These are phyloP conservation scores for Scortechinia acanthostroma DNA, from an alignment of 2,329 filamentous ascomycete genomes.

Conservation along the genomic window DNA sequence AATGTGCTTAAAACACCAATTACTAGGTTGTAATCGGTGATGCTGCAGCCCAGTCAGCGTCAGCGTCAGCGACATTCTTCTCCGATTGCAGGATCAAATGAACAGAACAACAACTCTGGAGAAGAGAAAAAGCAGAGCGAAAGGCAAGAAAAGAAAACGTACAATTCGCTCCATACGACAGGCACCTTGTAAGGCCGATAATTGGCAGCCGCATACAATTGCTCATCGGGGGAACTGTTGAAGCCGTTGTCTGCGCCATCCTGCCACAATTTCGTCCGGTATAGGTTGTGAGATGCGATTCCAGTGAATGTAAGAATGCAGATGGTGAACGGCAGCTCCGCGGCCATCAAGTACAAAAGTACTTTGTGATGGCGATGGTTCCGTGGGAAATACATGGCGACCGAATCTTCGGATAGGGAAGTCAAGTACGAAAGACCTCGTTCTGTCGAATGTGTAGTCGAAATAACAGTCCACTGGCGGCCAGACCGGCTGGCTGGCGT, in stretches of 20 bases:
- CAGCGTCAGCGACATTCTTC: not conserved
- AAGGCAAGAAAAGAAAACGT: conserved; percentile 7
- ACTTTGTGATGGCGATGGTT: conserved; percentile 16
- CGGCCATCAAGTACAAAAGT: conserved; percentile 42
- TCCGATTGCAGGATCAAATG: too few relatives aligned
- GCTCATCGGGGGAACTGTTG: conserved; percentile 48
- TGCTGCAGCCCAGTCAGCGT: conserved; percentile 25
- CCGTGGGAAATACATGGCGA: conserved; percentile 3
- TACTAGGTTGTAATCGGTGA: conserved; percentile 53
- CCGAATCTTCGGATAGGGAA: too few relatives aligned
- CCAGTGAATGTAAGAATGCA: conserved; percentile 50
- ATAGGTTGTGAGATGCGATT: conserved; percentile 52
- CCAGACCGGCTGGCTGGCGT: conserved; percentile 25
- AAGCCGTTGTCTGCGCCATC: conserved; percentile 54
- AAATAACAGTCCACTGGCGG: conserved; percentile 5
- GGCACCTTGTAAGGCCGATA: conserved; percentile 43
- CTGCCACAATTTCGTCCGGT: conserved; percentile 53
- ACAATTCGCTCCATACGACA: conserved; percentile 54
- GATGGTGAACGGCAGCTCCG: conserved; percentile 49
- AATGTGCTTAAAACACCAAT: conserved; percentile 54
- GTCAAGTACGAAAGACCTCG: too few relatives aligned
- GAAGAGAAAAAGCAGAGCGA: conserved; percentile 2
- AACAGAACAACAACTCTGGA: not conserved
- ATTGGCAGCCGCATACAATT: conserved; percentile 51
- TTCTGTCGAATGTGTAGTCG: not conserved